Base-by-base conservation (phyloP, 129 eudicot genomes). In the Ambrosia trifida region DNA sequence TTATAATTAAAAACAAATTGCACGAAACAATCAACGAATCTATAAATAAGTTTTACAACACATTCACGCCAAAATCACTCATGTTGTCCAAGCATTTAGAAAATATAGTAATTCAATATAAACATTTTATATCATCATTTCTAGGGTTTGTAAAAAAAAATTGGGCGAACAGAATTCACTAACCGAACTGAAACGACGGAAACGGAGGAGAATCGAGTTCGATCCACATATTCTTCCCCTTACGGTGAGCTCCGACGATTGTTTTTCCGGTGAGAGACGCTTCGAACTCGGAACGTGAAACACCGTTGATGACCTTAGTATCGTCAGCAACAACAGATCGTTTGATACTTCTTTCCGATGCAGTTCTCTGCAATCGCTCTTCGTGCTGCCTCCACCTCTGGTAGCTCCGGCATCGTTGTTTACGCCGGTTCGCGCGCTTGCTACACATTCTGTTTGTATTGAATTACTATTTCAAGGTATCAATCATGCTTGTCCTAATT, bases 331-430 rank as follows among this genome's bases (percentile, higher is more conserved):
- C 81, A 3, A 84, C 67, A 19, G 95, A 72, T 72, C 83, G 83
- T 10, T 44, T 75, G 13, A 94, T 94, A n/a, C 81, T 83, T 94
- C 88, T 90, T 90, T 50, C 99, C 97, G 50, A 86, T 49, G 57
- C 97, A 89, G 81, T 90, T 72, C 4, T 90, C 96, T 68, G 71
- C 82, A 3, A 90, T 69, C 64, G 97, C 99, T 66, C 91, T 78
- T 68, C 99, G 84, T 72, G 97, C 99, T 16, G 96, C 99, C 82
- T 94, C 99, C 4, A 94, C 99, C 84, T 94, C 99, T 19, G 99
- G 97, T 4, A 94, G 91, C 79, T 94, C 99, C 83, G 99, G 97
- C 99, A 94, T 94, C 71, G 68, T 70, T 66, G 68, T 70, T 66
- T 47, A 64, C 51, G 74, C 79, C 11, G 69, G 72, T 79, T 76